Evolutionary conservation across 1,139 yeast genomes (phyloP).

Genomic region (Eremothecium gossypii): DNA sequence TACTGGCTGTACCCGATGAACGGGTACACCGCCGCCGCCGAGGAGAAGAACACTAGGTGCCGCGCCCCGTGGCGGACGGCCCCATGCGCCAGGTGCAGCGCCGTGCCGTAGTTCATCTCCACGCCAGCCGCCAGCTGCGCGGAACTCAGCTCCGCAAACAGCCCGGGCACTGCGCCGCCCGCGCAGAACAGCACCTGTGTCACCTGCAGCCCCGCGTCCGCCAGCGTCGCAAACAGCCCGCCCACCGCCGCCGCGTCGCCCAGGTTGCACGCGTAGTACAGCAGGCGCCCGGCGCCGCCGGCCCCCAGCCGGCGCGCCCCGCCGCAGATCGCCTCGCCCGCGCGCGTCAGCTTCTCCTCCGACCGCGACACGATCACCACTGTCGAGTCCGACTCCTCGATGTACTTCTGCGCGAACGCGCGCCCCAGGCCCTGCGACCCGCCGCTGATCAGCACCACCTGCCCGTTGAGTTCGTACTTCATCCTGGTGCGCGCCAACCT

Average conservation of each 20-base stretch:
- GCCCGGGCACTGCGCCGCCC: conserved; percentile 73
- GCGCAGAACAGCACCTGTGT: conserved; percentile 81
- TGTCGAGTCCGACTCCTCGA: conserved; percentile 41
- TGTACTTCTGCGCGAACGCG: conserved; percentile 58
- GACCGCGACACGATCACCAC: conserved; percentile 71
- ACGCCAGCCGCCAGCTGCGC: conserved; percentile 55
- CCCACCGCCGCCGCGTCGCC: conserved; percentile 46
- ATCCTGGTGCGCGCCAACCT: conserved; percentile 6
- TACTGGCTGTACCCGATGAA: conserved; percentile 88
- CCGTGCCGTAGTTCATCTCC: conserved; percentile 61
- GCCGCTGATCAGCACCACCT: conserved; percentile 75
- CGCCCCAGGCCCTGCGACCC: conserved; percentile 94
- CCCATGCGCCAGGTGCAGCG: conserved; percentile 61
- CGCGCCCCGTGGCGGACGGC: conserved; percentile 30
- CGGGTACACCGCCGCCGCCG: conserved; percentile 75
- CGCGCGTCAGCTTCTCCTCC: conserved; percentile 42
- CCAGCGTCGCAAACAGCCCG: conserved; percentile 32
- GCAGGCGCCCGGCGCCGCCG: conserved; percentile 21
- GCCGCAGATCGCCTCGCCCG: conserved; percentile 37
- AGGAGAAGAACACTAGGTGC: conserved; percentile 69
- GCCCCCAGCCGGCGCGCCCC: conserved; percentile 1
- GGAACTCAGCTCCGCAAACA: conserved; percentile 59
- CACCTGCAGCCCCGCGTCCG: conserved; percentile 34
- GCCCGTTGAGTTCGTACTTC: conserved; percentile 33
- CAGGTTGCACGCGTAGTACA: conserved; percentile 57